Base-by-base conservation (phyloP, 2,329 filamentous ascomycete genomes). In the Alternaria sp. region DNA sequence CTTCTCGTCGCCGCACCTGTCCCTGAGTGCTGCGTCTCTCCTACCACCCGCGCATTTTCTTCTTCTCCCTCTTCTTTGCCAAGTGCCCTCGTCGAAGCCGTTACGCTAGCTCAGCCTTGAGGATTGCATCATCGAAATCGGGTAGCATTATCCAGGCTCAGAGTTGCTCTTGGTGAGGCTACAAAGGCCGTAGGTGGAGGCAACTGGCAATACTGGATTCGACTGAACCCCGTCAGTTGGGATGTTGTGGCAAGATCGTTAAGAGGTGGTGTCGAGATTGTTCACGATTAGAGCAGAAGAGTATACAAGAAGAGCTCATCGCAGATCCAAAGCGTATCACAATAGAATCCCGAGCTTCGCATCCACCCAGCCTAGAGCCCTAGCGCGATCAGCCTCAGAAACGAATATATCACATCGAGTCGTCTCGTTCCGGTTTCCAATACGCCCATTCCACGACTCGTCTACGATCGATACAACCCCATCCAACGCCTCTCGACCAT, bases 401-500 rank as follows among this genome's bases (percentile, higher is more conserved):
- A 53, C 20, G 37, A 18, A 21, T 41, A 7, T 5, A 41, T 25
- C 37, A 33, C 30, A 12, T 10, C 20, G 49, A 53, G 9, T 53
- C 37, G 15, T 15, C n/a, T 44, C 23, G 33, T 44, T 23, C 37
- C 21, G 15, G 6, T 44, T 18, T 14, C 15, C 20, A n/a, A 20
- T 23, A 25, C 11, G 37, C 58, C n/a, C 49, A 21, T 30, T 37
- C 28, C 15, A 41, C 49, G 20, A 53, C 20, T 37, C 30, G 21
- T 37, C 23, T 21, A 41, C 49, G 30, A 20, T 41, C 30, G 30
- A 60, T 46, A 37, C 51, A n/a, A 54, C 18, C 30, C 10, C 28
- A 23, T 18, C 49, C 28, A 12, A n/a, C 49, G 18, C 30, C 26
- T 30, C 14, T 43, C 43, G 55, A 72, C 54, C 6, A 77, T 78